phyloP scores from a whole-genome alignment of 2,329 filamentous ascomycete species.

The Orbilia brochopaga region DNA sequence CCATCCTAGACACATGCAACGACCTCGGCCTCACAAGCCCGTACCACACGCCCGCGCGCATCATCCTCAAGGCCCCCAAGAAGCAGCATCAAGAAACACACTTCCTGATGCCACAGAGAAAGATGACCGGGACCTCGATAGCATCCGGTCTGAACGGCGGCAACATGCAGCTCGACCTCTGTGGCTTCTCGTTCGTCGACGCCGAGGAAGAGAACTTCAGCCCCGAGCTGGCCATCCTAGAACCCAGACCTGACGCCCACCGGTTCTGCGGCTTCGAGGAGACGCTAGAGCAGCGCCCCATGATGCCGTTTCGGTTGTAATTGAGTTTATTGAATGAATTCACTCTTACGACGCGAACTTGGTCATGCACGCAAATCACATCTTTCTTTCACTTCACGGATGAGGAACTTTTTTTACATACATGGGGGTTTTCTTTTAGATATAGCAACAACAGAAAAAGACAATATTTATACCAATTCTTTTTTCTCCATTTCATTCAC shows the following conservation, averaged over 20 bases:
- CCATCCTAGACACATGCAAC: constrained; percentile 36
- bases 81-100: constrained; percentile 16
- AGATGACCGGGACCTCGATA: constrained; percentile 26
- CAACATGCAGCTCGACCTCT: constrained; percentile 36
- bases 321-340: constrained; percentile 10
- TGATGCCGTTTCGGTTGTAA: constrained; percentile 49
- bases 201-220: constrained; percentile 37
- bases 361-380: not conserved
- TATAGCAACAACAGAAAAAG: not conserved
- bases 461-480: constrained; percentile 10
- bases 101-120: constrained; percentile 21
- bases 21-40: constrained; percentile 49
- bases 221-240: constrained; percentile 45
- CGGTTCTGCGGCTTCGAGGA: constrained; percentile 49
- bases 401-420: constrained; percentile 2
- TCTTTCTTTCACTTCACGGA: not conserved
- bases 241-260: constrained; percentile 41
- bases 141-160: constrained; percentile 36
- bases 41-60: constrained; percentile 34
- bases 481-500: not conserved
- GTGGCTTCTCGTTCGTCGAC: constrained; percentile 32
- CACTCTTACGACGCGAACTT: constrained; percentile 21
- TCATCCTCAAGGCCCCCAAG: constrained; percentile 6
- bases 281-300: constrained; percentile 41
- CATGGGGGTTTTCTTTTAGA: not conserved